Percentiles rank a stretch among this genome's conserved stretches.
These are phyloP conservation scores for Arthrobotrys sinensis DNA, from an alignment of 2,329 filamentous ascomycete species.

Conservation along the genomic window DNA sequence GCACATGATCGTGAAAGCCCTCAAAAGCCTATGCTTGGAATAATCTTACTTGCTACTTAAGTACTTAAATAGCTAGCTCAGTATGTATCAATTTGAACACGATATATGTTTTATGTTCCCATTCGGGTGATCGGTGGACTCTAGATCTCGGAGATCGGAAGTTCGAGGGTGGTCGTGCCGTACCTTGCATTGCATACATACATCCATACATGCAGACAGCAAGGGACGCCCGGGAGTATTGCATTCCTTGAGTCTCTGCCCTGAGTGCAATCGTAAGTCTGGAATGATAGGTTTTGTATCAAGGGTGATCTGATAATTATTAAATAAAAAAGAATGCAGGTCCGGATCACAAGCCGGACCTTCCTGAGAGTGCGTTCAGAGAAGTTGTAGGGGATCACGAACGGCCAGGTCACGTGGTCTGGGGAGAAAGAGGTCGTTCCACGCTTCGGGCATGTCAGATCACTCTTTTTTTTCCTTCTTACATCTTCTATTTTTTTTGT, in stretches of 20 bases:
- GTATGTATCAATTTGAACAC: too few relatives aligned
- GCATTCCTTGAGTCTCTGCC: neutral
- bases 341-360: neutral
- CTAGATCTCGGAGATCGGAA: constrained; percentile 18
- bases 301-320: too few relatives aligned
- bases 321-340: too few relatives aligned
- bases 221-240: neutral
- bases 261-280: too few relatives aligned
- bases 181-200: neutral
- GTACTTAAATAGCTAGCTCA: neutral
- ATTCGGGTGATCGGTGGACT: too few relatives aligned
- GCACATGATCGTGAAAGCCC: neutral
- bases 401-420: constrained; percentile 12
- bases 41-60: neutral
- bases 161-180: neutral
- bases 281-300: too few relatives aligned
- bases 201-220: neutral
- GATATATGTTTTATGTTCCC: too few relatives aligned
- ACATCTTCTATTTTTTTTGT: neutral
- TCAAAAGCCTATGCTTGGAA: too few relatives aligned
- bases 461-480: constrained; percentile 13
- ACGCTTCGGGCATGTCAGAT: neutral
- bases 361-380: neutral
- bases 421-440: constrained; percentile 7
- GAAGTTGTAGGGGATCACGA: constrained; percentile 32